These are phyloP conservation scores for Gardenia jasminoides DNA, from an alignment of 257 asterid species.

Conservation along the genomic window DNA sequence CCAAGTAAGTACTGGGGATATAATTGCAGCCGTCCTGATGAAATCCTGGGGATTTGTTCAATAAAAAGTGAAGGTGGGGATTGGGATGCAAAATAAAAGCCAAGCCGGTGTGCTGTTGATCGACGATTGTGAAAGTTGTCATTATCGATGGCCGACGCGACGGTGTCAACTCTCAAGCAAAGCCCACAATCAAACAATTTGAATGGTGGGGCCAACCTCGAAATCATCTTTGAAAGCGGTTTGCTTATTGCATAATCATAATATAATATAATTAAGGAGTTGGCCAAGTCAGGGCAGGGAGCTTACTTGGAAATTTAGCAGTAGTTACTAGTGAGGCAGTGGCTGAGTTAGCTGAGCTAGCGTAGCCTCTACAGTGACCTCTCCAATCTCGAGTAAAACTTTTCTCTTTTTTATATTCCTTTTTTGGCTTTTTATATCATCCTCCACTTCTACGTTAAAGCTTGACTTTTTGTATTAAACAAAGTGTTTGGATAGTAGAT, in stretches of 20 bases:
- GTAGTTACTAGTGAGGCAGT: not conserved
- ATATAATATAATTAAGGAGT: not conserved
- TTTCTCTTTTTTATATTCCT: not conserved
- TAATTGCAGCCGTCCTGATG: too few relatives aligned
- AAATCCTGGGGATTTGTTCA: too few relatives aligned
- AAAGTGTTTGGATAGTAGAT: too few relatives aligned
- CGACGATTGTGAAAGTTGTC: too few relatives aligned
- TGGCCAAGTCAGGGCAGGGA: slow-evolving; percentile 1
- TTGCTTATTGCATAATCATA: not conserved
- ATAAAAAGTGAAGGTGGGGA: too few relatives aligned
- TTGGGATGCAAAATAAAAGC: too few relatives aligned
- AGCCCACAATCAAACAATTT: slow-evolving; percentile 10
- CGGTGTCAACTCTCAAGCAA: too few relatives aligned
- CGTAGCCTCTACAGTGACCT: not conserved
- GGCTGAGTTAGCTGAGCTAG: slow-evolving; percentile 8
- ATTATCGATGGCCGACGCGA: too few relatives aligned
- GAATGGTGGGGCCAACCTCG: slow-evolving; percentile 19
- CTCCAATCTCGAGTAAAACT: not conserved
- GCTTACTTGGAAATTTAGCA: slow-evolving; percentile 22
- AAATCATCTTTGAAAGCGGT: not conserved
- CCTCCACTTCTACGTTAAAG: not conserved
- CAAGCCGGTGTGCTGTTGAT: too few relatives aligned
- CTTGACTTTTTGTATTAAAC: too few relatives aligned
- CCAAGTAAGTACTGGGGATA: too few relatives aligned
- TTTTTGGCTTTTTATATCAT: too few relatives aligned